Conservation (phyloP, 2,329 filamentous ascomycete genomes). For the Trichoderma endophyticum region DNA sequence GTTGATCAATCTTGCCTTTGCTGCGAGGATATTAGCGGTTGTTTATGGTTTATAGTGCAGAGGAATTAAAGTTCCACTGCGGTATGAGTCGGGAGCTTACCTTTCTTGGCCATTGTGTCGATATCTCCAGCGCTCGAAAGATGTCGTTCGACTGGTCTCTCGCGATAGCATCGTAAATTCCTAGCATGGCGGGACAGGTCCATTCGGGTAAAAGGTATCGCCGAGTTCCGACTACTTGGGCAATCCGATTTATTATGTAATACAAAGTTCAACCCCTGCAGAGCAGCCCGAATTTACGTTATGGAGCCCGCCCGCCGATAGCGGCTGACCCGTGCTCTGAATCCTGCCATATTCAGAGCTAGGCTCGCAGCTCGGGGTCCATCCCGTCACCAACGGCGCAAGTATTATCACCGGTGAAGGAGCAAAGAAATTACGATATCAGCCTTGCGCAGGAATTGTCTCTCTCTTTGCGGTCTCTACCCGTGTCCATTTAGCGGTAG, state of each 20-base stretch:
- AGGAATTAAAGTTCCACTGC: too few relatives aligned
- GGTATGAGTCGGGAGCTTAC: slow-evolving; percentile 1
- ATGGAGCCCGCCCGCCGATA: slow-evolving; percentile 13
- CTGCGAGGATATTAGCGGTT: slow-evolving; percentile 41
- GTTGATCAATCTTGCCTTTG: slow-evolving; percentile 86
- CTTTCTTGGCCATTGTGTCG: slow-evolving; percentile 29
- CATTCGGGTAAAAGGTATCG: slow-evolving; percentile 20
- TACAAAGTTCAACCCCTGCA: neutral
- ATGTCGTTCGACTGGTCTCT: slow-evolving; percentile 4
- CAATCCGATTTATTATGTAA: neutral
- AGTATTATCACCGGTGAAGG: neutral
- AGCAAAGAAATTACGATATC: neutral
- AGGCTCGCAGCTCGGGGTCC: neutral
- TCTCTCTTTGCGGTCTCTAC: neutral
- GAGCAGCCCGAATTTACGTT: neutral
- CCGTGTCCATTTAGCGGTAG: neutral
- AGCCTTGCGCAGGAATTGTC: neutral
- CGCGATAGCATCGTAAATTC: slow-evolving; percentile 14
- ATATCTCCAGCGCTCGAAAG: neutral
- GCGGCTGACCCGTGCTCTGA: neutral
- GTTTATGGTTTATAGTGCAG: neutral
- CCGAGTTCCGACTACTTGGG: slow-evolving; percentile 11
- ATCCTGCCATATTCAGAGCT: neutral
- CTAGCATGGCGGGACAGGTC: neutral
- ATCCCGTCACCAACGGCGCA: neutral